These are phyloP conservation scores for Sonneratia alba DNA, from an alignment of 345 rosid species.

Conservation along the genomic window DNA sequence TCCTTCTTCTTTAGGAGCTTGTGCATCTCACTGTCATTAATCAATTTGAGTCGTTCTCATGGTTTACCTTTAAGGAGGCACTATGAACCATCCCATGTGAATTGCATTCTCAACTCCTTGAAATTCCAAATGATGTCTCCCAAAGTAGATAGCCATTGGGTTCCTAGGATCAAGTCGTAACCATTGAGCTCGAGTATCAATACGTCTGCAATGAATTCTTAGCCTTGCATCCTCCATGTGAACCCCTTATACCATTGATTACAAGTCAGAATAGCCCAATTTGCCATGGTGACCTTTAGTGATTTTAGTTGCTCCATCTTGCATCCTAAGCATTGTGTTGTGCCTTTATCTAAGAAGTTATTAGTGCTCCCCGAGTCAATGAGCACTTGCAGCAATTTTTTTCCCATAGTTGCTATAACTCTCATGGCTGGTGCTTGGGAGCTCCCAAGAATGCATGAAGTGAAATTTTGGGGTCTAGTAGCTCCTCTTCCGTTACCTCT, in stretches of 20 bases:
- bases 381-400: background rate
- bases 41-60: too few species aligned
- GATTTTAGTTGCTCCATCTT: background rate
- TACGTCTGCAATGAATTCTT: background rate
- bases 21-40: too few species aligned
- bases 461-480: background rate
- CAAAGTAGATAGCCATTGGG: background rate
- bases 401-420: background rate
- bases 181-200: background rate
- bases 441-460: background rate
- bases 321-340: too few species aligned
- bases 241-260: background rate
- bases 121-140: background rate
- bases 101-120: background rate
- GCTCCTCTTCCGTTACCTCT: background rate
- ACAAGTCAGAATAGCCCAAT: background rate
- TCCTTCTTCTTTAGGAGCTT: too few species aligned
- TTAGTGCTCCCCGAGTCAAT: constrained; percentile 4
- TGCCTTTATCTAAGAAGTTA: background rate
- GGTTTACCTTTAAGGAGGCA: background rate
- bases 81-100: background rate
- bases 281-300: background rate
- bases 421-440: background rate
- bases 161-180: background rate
- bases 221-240: constrained; percentile 1